Evolutionary conservation across 169 alveolate species (phyloP).

Genomic region (Cryptosporidium baileyi): DNA sequence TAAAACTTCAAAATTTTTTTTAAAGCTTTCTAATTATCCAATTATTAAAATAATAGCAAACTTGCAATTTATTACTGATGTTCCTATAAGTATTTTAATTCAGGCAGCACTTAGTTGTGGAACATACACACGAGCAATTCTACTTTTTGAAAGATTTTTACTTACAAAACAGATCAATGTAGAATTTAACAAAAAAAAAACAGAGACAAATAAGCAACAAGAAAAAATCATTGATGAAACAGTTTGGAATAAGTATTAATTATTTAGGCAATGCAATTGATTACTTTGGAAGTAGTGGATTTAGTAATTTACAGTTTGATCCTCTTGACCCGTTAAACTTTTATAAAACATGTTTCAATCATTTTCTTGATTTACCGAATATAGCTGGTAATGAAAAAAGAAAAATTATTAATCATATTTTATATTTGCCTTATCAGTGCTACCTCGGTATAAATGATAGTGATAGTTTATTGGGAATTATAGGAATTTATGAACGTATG

Average conservation of each 20-base stretch:
- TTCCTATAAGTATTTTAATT: slow-evolving; percentile 41
- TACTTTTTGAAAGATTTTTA: slow-evolving; percentile 56
- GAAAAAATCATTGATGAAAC: neutral
- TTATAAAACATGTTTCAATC: neutral
- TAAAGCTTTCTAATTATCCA: slow-evolving; percentile 25
- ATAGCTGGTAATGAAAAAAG: slow-evolving; percentile 11
- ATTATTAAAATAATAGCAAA: slow-evolving; percentile 16
- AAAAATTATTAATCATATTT: slow-evolving; percentile 16
- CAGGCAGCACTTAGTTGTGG: slow-evolving; percentile 63
- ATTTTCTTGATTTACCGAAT: neutral
- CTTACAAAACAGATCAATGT: neutral
- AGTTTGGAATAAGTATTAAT: slow-evolving; percentile 19
- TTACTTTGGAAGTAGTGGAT: slow-evolving; percentile 48
- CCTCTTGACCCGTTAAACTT: slow-evolving; percentile 50
- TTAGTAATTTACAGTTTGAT: slow-evolving; percentile 40
- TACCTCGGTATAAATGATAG: slow-evolving; percentile 52
- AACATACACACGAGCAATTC: slow-evolving; percentile 41
- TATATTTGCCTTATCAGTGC: slow-evolving; percentile 52
- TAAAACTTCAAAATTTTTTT: neutral
- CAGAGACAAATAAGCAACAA: neutral
- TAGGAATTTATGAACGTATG: slow-evolving; percentile 49
- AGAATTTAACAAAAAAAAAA: slow-evolving; percentile 14
- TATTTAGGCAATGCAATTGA: slow-evolving; percentile 60
- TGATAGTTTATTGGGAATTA: slow-evolving; percentile 40
- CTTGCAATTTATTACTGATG: slow-evolving; percentile 44